Conservation (phyloP, 2,329 filamentous ascomycete genomes). For the Pseudonectria buxi region DNA sequence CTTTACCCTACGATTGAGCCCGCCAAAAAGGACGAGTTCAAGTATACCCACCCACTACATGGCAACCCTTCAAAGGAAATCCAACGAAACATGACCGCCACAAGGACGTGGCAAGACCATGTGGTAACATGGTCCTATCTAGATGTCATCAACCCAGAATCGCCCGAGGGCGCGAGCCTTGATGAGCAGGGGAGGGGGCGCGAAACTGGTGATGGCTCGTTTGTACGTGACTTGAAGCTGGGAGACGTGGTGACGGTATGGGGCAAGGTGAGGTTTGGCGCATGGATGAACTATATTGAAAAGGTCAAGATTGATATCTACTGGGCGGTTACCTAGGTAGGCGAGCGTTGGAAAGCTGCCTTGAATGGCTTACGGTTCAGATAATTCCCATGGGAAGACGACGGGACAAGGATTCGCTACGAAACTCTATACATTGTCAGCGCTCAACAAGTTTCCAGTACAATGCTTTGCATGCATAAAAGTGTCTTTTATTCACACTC, state of each 20-base stretch:
- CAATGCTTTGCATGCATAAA: no score
- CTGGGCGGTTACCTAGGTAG: slow-evolving; percentile 40
- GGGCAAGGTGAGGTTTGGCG: slow-evolving; percentile 50
- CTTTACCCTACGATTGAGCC: slow-evolving; percentile 26
- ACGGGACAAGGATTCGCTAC: no score
- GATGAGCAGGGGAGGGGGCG: slow-evolving; percentile 41
- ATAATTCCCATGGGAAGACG: no score
- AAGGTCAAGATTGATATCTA: slow-evolving; percentile 49
- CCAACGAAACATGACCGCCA: slow-evolving; percentile 40
- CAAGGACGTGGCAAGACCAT: slow-evolving; percentile 31
- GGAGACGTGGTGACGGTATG: slow-evolving; percentile 57
- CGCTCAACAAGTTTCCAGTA: no score
- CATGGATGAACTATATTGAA: slow-evolving; percentile 47
- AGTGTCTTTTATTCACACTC: no score
- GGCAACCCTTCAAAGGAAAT: slow-evolving; percentile 34
- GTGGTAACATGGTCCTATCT: slow-evolving; percentile 46
- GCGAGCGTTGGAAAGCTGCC: no score
- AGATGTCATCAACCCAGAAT: slow-evolving; percentile 41
- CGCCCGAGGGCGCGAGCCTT: slow-evolving; percentile 32
- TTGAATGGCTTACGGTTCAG: neutral
- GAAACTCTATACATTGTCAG: no score
- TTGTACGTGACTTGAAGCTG: slow-evolving; percentile 48
- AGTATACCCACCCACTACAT: slow-evolving; percentile 33
- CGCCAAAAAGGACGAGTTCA: slow-evolving; percentile 13
- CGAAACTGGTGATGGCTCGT: slow-evolving; percentile 45